A percentile compares a stretch with the other conserved stretches of the same genome.
phyloP scores from a whole-genome alignment of 1,284 basidiomycete genomes.

The Neolentinus lepideus region DNA sequence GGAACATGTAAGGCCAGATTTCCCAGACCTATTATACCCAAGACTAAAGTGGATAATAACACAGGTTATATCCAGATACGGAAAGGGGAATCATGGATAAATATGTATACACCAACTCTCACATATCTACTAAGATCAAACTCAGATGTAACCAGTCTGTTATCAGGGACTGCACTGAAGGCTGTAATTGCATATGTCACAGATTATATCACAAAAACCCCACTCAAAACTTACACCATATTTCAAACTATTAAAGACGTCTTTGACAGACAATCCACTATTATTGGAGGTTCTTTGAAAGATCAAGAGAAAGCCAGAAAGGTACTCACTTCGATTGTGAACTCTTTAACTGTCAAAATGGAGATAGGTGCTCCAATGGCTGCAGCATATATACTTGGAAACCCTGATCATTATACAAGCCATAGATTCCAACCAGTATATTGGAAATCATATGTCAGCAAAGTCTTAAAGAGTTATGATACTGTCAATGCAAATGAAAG shows the following conservation, averaged over 20 bases:
- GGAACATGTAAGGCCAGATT: conserved; percentile 18
- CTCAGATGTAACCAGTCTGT: conserved; percentile 26
- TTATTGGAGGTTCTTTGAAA: conserved; percentile 8
- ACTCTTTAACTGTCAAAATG: too few relatives aligned
- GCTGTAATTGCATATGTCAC: conserved; percentile 29
- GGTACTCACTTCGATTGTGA: too few relatives aligned
- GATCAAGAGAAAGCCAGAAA: conserved; percentile 15
- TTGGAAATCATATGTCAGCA: background rate
- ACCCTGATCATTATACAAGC: conserved; percentile 11
- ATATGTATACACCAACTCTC: conserved; percentile 21
- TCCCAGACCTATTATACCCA: conserved; percentile 14
- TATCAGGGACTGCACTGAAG: conserved; percentile 29
- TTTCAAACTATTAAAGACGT: conserved; percentile 23
- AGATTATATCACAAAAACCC: conserved; percentile 31
- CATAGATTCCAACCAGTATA: background rate
- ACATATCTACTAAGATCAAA: conserved; percentile 28
- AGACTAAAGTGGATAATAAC: conserved; percentile 16
- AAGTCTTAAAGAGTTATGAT: background rate
- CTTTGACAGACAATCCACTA: conserved; percentile 16
- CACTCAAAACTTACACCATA: conserved; percentile 25
- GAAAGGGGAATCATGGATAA: conserved; percentile 26
- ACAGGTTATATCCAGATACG: conserved; percentile 23
- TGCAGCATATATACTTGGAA: conserved; percentile 7
- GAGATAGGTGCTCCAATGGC: conserved; percentile 11
- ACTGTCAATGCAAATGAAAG: background rate